Percentiles rank a stretch among this genome's conserved stretches.
These are phyloP conservation scores for Collybia mongolica DNA, from an alignment of 768 basidiomycete genomes.

Conservation along the genomic window DNA sequence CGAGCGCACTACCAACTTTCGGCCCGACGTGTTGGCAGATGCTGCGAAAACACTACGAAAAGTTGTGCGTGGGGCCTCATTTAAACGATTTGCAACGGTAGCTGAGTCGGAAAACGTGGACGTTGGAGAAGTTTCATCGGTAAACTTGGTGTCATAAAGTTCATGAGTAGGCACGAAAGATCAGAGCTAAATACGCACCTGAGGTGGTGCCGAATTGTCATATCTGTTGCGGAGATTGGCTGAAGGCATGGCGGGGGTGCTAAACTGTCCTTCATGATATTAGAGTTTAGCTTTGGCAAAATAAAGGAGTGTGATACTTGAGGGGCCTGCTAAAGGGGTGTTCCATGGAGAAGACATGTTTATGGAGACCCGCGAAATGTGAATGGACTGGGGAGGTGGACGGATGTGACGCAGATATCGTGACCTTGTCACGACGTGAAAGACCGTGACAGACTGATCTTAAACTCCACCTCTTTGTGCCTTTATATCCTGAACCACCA, in stretches of 20 bases:
- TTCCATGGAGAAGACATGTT: no score
- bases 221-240: slow-evolving; percentile 11
- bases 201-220: slow-evolving; percentile 1
- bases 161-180: background rate
- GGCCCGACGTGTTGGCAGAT: slow-evolving; percentile 19
- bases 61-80: slow-evolving; percentile 26
- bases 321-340: no score
- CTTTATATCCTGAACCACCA: slow-evolving; percentile 12
- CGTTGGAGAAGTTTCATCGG: slow-evolving; percentile 11
- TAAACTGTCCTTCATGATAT: slow-evolving; percentile 7
- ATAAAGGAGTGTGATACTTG: no score
- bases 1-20: slow-evolving; percentile 51
- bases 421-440: slow-evolving; percentile 41
- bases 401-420: slow-evolving; percentile 20
- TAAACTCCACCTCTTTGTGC: slow-evolving; percentile 9
- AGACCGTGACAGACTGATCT: slow-evolving; percentile 10
- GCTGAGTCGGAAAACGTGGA: slow-evolving; percentile 26
- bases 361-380: no score
- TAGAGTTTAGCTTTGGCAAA: no score
- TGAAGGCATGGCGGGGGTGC: slow-evolving; percentile 16
- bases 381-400: background rate
- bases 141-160: background rate
- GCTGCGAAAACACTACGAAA: slow-evolving; percentile 28
- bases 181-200: slow-evolving; percentile 3
- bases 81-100: slow-evolving; percentile 10